phyloP scores from a whole-genome alignment of 2,329 filamentous ascomycete species.

The Teratosphaeria viscida region DNA sequence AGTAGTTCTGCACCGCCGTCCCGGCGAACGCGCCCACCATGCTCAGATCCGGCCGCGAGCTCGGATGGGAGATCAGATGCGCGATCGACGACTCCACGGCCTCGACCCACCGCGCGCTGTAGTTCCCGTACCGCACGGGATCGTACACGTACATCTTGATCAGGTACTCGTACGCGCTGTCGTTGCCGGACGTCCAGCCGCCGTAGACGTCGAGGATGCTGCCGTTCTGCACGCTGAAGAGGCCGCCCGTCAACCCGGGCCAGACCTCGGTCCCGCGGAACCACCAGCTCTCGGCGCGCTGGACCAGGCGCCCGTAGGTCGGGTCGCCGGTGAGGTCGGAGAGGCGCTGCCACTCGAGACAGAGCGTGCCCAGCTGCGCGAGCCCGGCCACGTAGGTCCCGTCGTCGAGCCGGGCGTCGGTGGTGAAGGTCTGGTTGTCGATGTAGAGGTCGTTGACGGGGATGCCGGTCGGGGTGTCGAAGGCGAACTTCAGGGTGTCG shows the following conservation, averaged over 20 bases:
- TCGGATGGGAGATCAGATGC: slow-evolving; percentile 18
- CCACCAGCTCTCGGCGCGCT: neutral
- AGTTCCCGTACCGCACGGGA: slow-evolving; percentile 10
- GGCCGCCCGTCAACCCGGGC: slow-evolving; percentile 17
- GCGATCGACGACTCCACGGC: slow-evolving; percentile 24
- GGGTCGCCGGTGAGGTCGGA: slow-evolving; percentile 18
- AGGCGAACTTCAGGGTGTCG: neutral
- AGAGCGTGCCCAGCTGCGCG: slow-evolving; percentile 12
- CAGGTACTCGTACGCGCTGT: slow-evolving; percentile 25
- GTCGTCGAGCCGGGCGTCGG: slow-evolving; percentile 9
- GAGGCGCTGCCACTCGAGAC: slow-evolving; percentile 16
- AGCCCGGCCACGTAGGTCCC: slow-evolving; percentile 11
- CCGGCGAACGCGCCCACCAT: slow-evolving; percentile 1
- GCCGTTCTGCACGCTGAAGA: slow-evolving; percentile 17
- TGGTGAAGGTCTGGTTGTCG: neutral
- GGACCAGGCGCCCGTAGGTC: neutral
- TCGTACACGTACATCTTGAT: slow-evolving; percentile 26
- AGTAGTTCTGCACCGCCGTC: slow-evolving; percentile 9
- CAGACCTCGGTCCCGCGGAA: neutral
- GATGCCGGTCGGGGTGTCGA: neutral
- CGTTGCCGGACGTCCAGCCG: slow-evolving; percentile 24
- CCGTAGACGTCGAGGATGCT: slow-evolving; percentile 20
- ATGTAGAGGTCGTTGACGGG: neutral
- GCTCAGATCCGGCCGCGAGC: slow-evolving; percentile 1
- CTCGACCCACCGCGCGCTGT: slow-evolving; percentile 19